Conservation (phyloP, 495 filamentous ascomycete genomes). For the Penicillium daleae region DNA sequence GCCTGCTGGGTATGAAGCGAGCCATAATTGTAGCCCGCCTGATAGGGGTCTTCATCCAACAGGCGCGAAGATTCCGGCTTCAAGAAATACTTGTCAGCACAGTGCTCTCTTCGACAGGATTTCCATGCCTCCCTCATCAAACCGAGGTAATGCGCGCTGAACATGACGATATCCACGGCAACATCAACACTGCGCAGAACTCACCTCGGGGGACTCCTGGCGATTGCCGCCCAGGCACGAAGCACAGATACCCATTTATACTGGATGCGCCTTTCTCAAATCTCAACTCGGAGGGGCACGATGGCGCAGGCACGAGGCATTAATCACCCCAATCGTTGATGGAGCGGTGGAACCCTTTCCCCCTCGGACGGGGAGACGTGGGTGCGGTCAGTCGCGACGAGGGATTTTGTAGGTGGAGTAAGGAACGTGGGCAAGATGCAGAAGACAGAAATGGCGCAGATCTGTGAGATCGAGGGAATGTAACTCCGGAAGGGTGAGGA, state of each 20-base stretch:
- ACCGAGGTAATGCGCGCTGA: conserved; percentile 23
- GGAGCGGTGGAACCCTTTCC: conserved; percentile 22
- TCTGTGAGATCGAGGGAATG: conserved; percentile 6
- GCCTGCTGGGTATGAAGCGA: conserved; percentile 43
- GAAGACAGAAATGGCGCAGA: conserved; percentile 20
- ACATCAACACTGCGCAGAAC: conserved; percentile 11
- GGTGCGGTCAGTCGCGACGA: conserved; percentile 1
- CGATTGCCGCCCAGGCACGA: conserved; percentile 55
- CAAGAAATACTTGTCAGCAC: conserved; percentile 29
- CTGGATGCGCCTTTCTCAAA: conserved; percentile 3
- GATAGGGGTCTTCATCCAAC: conserved; percentile 57
- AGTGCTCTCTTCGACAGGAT: conserved; percentile 1
- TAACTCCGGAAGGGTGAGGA: conserved; percentile 8
- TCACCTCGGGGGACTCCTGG: conserved; percentile 51
- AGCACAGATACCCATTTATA: conserved; percentile 55
- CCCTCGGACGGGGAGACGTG: conserved; percentile 6
- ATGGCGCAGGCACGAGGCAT: conserved; percentile 35
- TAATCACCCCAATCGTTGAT: conserved; percentile 28
- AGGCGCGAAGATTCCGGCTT: conserved; percentile 56
- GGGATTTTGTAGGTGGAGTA: conserved; percentile 5
- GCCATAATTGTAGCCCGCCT: conserved; percentile 52
- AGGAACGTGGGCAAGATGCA: conserved; percentile 25
- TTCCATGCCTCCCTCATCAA: conserved; percentile 22
- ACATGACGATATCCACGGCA: conserved; percentile 9
- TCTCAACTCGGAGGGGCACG: conserved; percentile 19